Percentiles rank a stretch among this genome's conserved stretches.
phyloP scores from a whole-genome alignment of 116 monocot species.

The Zostera marina region DNA sequence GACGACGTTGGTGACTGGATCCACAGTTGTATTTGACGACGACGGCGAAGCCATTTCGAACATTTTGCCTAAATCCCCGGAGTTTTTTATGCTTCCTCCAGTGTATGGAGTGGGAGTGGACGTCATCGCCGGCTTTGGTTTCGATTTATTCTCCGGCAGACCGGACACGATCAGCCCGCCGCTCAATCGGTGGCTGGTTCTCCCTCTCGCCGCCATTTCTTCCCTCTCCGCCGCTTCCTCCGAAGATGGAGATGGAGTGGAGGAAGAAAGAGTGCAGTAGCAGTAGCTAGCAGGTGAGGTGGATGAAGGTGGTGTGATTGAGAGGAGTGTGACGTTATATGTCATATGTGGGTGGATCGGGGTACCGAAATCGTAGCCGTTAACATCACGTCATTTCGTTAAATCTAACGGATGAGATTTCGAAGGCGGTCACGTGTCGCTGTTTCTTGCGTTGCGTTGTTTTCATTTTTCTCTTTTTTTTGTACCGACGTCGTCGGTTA shows the following conservation, averaged over 20 bases:
- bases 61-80: slow-evolving; percentile 76
- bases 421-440: too few relatives aligned
- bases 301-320: too few relatives aligned
- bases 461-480: too few relatives aligned
- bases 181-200: slow-evolving; percentile 34
- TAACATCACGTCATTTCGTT: too few relatives aligned
- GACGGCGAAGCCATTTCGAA: slow-evolving; percentile 33
- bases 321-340: too few relatives aligned
- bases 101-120: slow-evolving; percentile 49
- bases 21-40: slow-evolving; percentile 6
- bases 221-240: background rate
- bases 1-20: background rate
- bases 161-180: slow-evolving; percentile 51
- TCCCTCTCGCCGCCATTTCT: slow-evolving; percentile 1
- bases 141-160: slow-evolving; percentile 22
- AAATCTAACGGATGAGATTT: too few relatives aligned
- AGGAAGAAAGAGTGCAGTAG: background rate
- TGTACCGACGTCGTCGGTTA: too few relatives aligned
- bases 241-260: background rate
- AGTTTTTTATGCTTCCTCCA: slow-evolving; percentile 48
- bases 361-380: too few relatives aligned
- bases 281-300: background rate
- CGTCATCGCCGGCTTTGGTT: slow-evolving; percentile 25
- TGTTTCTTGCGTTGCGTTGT: too few relatives aligned
- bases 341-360: too few relatives aligned